Evolutionary conservation across 306 rosid genomes (phyloP), one percentile per base, ranked within the genome.

Genomic region (Chamaecrista fasciculata): DNA sequence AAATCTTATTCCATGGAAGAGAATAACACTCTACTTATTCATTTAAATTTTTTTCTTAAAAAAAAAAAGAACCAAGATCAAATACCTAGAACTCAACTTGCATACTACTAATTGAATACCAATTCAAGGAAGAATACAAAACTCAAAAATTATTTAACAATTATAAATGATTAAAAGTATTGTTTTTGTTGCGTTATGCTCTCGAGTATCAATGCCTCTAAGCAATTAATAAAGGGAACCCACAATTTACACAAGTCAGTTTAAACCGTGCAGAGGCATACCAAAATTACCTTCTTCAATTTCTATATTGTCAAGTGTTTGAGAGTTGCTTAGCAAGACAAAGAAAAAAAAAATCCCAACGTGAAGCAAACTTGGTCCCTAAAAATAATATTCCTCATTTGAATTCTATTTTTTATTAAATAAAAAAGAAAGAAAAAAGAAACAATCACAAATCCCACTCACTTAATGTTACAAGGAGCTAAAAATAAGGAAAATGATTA

Each of bases 121-220:
- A 52, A 47, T 25, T 28, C 47, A 44, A 46, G 31, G 20, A 64
- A 47, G 36, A 65, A 51, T 31, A 53, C 66, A 69, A 66, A 52
- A 29, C n/a, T n/a, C n/a, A 11, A 29, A 50, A 62, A 51, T 49
- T 8, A 14, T 62, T 37, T 72, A n/a, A n/a, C n/a, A n/a, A n/a
- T n/a, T n/a, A n/a, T 61, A 9, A 20, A 15, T 2, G 33, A 4
- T 33, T 33, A 56, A 66, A 56, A 51, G 52, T 8, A 1, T 14
- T 8, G 21, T 2, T 24, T 37, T 37, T 25, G 59, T 33, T 29
- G 34, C 7, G n/a, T 44, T 4, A 23, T 46, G 6, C 5, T 28
- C 36, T 52, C 19, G 0, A 23, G 16, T 29, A 21, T 51, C 18
- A 53, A 43, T 16, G 46, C 46, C n/a, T 57, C 53, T 20, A 34